Evolutionary conservation across 2,329 filamentous ascomycete genomes (phyloP), one percentile per base, ranked within the genome.

Genomic region (Penicillium sp.): DNA sequence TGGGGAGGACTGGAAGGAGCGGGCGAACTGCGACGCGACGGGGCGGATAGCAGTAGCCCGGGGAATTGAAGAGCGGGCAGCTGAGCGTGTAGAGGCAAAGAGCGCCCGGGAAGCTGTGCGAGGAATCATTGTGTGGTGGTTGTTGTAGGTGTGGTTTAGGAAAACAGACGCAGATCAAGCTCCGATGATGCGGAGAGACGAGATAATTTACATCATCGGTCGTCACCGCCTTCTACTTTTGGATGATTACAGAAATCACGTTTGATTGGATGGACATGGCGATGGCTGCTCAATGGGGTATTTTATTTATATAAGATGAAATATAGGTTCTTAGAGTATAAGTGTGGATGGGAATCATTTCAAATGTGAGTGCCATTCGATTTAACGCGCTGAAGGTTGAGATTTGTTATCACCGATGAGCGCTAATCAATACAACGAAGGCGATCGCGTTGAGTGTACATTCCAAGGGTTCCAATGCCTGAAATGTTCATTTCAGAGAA

Each of bases 51-150:
- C 48, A 39, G 48, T 60, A 50, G 50, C 56, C 50, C 48, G 58
- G 46, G 53, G 52, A 21, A 58, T 34, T 63, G 51, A 29, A 63
- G 60, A 45, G 61, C 22, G 42, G 62, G 54, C 14, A 4, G 34
- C 56, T 31, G 64, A 50, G 27, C 65, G 60, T 44, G 61, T 18
- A 39, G 63, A 54, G 50, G 48, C 64, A 55, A 67, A 60, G 43
- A 67, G 50, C 49, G 81, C 77, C 9, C 71, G 65, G 27, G 81
- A 77, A 0, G 77, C 78, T 55, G 49, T 54, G 58, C 71, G 69
- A 43, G 68, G 68, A 27, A 75, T 58, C 71, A 76, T 72, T 71
- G 53, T 47, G 34, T 48, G 13, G 11, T 46, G 48, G 10, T 11
- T 45, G 9, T 16, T 47, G 16, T 9, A 10, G 36, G n/a, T 18